These are phyloP conservation scores for Podospora bellae-mahoneyi DNA, from an alignment of 495 filamentous ascomycete species.

Conservation along the genomic window DNA sequence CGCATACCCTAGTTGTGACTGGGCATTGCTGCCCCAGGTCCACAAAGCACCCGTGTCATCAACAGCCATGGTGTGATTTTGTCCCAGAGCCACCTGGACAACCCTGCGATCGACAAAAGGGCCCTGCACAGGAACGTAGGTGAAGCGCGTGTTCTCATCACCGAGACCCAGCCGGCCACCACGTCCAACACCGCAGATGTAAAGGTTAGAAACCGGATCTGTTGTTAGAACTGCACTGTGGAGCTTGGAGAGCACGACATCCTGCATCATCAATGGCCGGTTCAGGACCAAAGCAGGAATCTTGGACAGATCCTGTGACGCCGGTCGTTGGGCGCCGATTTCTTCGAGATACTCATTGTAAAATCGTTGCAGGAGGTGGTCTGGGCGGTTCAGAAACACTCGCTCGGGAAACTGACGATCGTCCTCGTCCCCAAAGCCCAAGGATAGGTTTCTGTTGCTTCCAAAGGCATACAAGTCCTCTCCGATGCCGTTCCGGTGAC, in stretches of 20 bases:
- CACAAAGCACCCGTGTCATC: slow-evolving; percentile 77
- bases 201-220: slow-evolving; percentile 90
- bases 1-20: slow-evolving; percentile 80
- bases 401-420: slow-evolving; percentile 91
- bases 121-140: slow-evolving; percentile 73
- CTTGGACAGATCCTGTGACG: slow-evolving; percentile 41
- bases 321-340: slow-evolving; percentile 27
- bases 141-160: slow-evolving; percentile 81
- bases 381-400: slow-evolving; percentile 71
- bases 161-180: slow-evolving; percentile 88
- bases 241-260: slow-evolving; percentile 83
- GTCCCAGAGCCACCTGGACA: slow-evolving; percentile 71
- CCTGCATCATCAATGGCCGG: slow-evolving; percentile 66
- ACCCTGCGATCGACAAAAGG: slow-evolving; percentile 68
- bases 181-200: slow-evolving; percentile 86
- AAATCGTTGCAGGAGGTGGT: slow-evolving; percentile 69
- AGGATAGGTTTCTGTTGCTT: slow-evolving; percentile 88
- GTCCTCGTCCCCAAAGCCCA: slow-evolving; percentile 89
- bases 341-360: slow-evolving; percentile 56
- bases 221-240: slow-evolving; percentile 85
- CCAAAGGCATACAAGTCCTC: slow-evolving; percentile 92
- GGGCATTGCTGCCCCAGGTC: slow-evolving; percentile 89
- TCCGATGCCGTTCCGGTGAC: slow-evolving; percentile 37
- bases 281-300: slow-evolving; percentile 67
- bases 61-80: slow-evolving; percentile 85